Percentiles rank a stretch among this genome's conserved stretches.
phyloP scores from a whole-genome alignment of 495 filamentous ascomycete genomes.

The Oidiodendron maius region DNA sequence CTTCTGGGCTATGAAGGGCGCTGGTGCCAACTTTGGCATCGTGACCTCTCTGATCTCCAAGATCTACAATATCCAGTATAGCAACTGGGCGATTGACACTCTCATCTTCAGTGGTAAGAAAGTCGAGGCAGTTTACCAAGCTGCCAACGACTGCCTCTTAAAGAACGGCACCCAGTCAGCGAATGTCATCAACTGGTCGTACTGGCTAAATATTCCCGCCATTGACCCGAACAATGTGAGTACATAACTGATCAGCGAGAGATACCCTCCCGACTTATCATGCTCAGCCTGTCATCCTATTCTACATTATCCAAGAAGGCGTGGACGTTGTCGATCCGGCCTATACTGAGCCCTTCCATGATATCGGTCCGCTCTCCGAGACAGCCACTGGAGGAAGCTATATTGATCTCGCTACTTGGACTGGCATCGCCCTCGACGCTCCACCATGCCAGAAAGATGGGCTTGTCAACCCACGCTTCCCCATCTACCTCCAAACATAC shows the following conservation, averaged over 20 bases:
- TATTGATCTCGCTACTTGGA: conserved; percentile 38
- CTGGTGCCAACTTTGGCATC: conserved; percentile 43
- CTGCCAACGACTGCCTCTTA: conserved; percentile 34
- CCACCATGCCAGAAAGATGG: conserved; percentile 41
- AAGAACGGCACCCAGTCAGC: conserved; percentile 33
- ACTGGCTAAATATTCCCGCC: conserved; percentile 38
- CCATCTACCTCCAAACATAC: conserved; percentile 39
- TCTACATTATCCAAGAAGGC: conserved; percentile 48
- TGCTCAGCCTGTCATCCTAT: conserved; percentile 36
- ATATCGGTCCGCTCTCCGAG: conserved; percentile 35
- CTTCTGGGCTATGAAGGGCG: conserved; percentile 45
- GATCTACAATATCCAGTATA: conserved; percentile 36
- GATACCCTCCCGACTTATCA: neutral
- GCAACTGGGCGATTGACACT: conserved; percentile 37
- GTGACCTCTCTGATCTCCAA: conserved; percentile 37
- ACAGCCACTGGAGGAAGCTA: conserved; percentile 32
- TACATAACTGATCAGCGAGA: conserved; percentile 4
- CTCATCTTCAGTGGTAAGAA: conserved; percentile 42
- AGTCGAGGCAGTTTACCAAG: conserved; percentile 41
- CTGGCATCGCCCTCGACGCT: conserved; percentile 28
- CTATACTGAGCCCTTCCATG: conserved; percentile 40
- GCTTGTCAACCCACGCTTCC: conserved; percentile 42
- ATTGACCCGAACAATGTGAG: conserved; percentile 33
- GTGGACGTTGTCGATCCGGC: conserved; percentile 30
- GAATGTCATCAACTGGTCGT: conserved; percentile 44